A percentile compares a stretch with the other conserved stretches of the same genome.
Evolutionary conservation across 345 rosid genomes (phyloP).

Genomic region (Triadica sebifera): DNA sequence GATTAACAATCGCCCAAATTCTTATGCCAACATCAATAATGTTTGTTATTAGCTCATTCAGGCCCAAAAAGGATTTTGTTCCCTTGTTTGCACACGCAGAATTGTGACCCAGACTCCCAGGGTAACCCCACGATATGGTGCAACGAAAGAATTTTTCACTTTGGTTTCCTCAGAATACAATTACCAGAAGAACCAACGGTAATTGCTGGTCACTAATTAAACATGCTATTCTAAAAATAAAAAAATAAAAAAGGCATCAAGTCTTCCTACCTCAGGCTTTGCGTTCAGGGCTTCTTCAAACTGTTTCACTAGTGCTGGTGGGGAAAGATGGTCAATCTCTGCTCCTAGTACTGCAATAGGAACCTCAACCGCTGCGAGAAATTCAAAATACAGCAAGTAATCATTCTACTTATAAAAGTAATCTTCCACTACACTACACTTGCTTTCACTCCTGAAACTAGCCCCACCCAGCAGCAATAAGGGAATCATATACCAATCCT

Average conservation of each 20-base stretch:
- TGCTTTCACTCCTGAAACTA: not conserved
- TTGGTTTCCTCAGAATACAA: not conserved
- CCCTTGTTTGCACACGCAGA: not conserved
- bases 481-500: not conserved
- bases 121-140: not conserved
- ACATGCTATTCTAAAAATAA: not conserved
- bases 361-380: conserved; percentile 35
- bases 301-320: conserved; percentile 45
- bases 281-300: conserved; percentile 38
- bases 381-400: not conserved
- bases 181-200: not conserved
- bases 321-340: conserved; percentile 35
- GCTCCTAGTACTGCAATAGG: conserved; percentile 46
- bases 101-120: no score
- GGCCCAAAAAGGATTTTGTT: not conserved
- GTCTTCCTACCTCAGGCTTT: conserved; percentile 36
- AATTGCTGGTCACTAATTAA: not conserved
- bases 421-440: not conserved
- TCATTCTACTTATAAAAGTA: not conserved
- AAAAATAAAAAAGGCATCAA: not conserved
- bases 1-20: not conserved
- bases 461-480: not conserved
- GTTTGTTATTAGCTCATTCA: not conserved
- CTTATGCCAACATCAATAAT: not conserved
- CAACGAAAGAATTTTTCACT: not conserved